These are phyloP conservation scores for Phytophthora sp. DNA, from an alignment of 352 stramenopile genomes.

Conservation along the genomic window DNA sequence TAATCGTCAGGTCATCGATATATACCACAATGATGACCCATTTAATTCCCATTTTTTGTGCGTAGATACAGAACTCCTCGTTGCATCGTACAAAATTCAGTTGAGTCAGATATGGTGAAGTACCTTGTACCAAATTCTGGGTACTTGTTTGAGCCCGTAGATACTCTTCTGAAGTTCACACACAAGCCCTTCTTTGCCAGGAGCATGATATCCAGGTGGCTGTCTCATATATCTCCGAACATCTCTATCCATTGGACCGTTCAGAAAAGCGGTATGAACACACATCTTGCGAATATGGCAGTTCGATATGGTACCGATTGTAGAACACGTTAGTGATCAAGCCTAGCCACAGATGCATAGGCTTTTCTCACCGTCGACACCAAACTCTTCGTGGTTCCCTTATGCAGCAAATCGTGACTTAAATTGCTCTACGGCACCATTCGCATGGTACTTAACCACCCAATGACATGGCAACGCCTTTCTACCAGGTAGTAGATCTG, in stretches of 20 bases:
- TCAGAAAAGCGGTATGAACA: too few relatives aligned
- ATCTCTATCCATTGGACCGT: not conserved
- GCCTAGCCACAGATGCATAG: too few relatives aligned
- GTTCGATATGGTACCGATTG: too few relatives aligned
- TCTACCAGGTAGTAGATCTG: too few relatives aligned
- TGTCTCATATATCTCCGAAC: not conserved
- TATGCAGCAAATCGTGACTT: too few relatives aligned
- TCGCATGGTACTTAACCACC: too few relatives aligned
- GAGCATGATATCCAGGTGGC: not conserved
- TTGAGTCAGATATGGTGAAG: not conserved
- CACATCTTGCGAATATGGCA: too few relatives aligned
- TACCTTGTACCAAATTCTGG: not conserved
- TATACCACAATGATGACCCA: not conserved
- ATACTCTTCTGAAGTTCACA: not conserved
- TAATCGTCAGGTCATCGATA: conserved; percentile 26
- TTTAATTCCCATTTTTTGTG: not conserved
- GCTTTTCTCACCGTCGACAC: too few relatives aligned
- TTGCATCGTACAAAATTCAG: not conserved
- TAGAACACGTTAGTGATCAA: too few relatives aligned
- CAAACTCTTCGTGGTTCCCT: too few relatives aligned
- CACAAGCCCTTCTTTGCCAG: not conserved
- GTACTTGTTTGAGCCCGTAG: not conserved
- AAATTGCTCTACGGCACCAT: too few relatives aligned
- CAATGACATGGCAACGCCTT: too few relatives aligned
- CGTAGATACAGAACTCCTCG: not conserved